A percentile compares a stretch with the other conserved stretches of the same genome.
Evolutionary conservation across 2,329 filamentous ascomycete species (phyloP).

Genomic region (Penicillium crustosum): DNA sequence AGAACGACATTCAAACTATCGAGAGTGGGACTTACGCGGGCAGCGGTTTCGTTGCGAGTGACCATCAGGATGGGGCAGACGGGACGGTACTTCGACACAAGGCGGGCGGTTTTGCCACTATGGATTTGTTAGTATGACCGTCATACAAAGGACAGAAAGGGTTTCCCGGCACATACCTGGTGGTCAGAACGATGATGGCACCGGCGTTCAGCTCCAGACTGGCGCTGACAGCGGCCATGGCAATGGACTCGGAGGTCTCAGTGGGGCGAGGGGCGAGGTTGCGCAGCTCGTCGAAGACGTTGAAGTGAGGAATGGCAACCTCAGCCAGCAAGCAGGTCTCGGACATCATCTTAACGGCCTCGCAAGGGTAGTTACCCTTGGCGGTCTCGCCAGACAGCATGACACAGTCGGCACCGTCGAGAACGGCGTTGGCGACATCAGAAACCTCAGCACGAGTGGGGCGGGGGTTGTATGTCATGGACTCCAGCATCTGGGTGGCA

Average conservation of each 20-base stretch:
- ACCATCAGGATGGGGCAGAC: conserved; percentile 99
- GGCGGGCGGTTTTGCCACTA: conserved; percentile 86
- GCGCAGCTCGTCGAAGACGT: conserved; percentile 93
- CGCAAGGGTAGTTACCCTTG: conserved; percentile 91
- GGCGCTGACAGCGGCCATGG: conserved; percentile 94
- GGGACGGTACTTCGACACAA: conserved; percentile 96
- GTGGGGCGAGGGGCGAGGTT: conserved; percentile 79
- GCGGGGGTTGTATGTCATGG: conserved; percentile 99
- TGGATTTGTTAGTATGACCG: conserved; percentile 22
- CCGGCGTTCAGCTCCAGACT: conserved; percentile 95
- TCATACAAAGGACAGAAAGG: not conserved
- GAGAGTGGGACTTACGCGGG: conserved; percentile 57
- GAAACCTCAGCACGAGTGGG: conserved; percentile 98
- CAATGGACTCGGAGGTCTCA: conserved; percentile 85
- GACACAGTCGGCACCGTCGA: conserved; percentile 97
- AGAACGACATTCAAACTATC: not conserved
- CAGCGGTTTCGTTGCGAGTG: conserved; percentile 78
- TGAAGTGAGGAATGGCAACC: conserved; percentile 95
- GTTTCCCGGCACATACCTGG: conserved; percentile 57
- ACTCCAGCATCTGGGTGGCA: conserved; percentile 99
- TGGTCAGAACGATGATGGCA: conserved; percentile 93
- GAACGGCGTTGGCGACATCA: conserved; percentile 96
- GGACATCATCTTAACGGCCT: conserved; percentile 97
- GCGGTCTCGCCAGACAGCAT: conserved; percentile 99
- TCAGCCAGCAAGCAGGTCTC: conserved; percentile 95